Evolutionary conservation across 1,284 basidiomycete species (phyloP), one percentile per base, ranked within the genome.

Genomic region (Sanghuangporus weigelae): DNA sequence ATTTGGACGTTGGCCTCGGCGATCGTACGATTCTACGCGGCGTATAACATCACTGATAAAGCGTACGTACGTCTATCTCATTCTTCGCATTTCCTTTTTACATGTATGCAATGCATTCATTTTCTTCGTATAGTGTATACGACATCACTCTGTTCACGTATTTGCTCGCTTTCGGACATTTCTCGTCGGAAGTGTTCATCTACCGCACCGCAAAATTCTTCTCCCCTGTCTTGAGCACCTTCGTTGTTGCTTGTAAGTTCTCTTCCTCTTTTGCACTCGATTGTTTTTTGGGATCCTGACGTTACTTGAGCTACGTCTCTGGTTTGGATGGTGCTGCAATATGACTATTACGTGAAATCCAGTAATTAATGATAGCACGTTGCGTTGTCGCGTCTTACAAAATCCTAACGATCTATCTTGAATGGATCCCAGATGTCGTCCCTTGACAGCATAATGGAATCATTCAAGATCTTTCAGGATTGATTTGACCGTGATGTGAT

Each of bases 91-190:
- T 62, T 49, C 58, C 21, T 7, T 23, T 6, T 62, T 49, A 59
- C 21, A 0, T 23, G 14, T 23, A 51, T 51, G 4, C 8, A 12
- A 26, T 26, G 7, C 26, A 4, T 31, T 31, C 26, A 31, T 51
- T 14, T 12, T 26, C 49, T 26, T n/a, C n/a, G 14, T 38, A 8
- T 69, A 96, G 95, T n/a, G 76, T 94, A 26, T 99, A 98, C 77
- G 88, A 96, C 73, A 87, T 98, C 74, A 84, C 93, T 16, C 77
- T 96, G 67, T 81, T 90, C 72, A 90, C 92, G 40, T 98, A 96
- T 76, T 84, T 93, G 66, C 86, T 98, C 69, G 96, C 95, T 0
- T 90, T 96, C 68, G 84, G 81, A 11, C 96, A 99, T 78, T 98
- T 97, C 73, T 81, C 82, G 39, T 89, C 92, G 31, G 96, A 99